A percentile compares a stretch with the other conserved stretches of the same genome.
Conservation (phyloP, 768 basidiomycete species). For the Amanita muscaria region DNA sequence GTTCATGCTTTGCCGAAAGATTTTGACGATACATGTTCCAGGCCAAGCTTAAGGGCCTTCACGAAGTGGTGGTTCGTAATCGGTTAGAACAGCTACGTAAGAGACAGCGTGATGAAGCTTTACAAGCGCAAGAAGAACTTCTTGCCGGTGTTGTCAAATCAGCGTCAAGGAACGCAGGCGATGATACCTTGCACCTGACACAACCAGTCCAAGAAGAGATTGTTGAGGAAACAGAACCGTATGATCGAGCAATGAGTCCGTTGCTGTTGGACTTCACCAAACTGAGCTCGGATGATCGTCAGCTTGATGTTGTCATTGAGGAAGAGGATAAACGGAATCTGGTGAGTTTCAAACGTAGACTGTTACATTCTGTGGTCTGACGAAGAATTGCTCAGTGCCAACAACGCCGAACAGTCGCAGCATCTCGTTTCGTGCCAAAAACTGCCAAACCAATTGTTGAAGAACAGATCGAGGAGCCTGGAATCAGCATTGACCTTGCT, state of each 20-base stretch:
- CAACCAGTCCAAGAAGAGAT: constrained; percentile 25
- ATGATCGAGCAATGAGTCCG: constrained; percentile 84
- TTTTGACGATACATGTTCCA: constrained; percentile 20
- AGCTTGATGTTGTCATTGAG: constrained; percentile 69
- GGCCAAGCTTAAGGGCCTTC: constrained; percentile 87
- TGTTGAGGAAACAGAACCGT: constrained; percentile 67
- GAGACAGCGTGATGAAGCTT: constrained; percentile 90
- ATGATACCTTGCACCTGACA: constrained; percentile 27
- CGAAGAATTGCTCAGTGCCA: constrained; percentile 42
- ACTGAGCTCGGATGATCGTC: constrained; percentile 68
- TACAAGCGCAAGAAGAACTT: constrained; percentile 88
- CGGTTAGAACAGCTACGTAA: constrained; percentile 93
- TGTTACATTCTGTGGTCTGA: background rate
- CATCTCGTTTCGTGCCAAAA: constrained; percentile 84
- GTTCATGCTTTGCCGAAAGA: background rate
- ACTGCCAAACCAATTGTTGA: constrained; percentile 52
- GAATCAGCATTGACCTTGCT: constrained; percentile 65
- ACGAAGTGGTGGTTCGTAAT: constrained; percentile 95
- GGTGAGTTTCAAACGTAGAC: constrained; percentile 33
- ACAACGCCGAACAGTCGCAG: constrained; percentile 73
- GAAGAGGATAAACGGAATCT: constrained; percentile 54
- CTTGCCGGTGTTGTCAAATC: constrained; percentile 67
- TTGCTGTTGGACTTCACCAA: constrained; percentile 61
- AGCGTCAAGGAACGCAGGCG: constrained; percentile 31
- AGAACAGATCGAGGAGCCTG: constrained; percentile 43